Evolutionary conservation across 768 basidiomycete genomes (phyloP).

Genomic region (Russula virescens): DNA sequence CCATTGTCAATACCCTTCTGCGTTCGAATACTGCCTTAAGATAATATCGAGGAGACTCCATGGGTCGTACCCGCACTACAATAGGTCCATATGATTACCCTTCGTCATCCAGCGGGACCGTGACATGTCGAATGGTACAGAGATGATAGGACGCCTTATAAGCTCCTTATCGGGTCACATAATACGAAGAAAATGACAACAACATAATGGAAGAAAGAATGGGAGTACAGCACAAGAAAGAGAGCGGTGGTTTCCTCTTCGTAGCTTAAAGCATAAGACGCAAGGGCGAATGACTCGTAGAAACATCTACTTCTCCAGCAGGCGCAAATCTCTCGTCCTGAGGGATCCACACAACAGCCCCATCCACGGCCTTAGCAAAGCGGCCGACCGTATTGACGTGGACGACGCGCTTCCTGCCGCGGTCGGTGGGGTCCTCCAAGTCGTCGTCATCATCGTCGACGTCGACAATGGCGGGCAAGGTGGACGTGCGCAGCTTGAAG

Average conservation of each 20-base stretch:
- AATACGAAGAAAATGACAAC: background rate
- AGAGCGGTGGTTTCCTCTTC: background rate
- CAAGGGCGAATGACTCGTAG: slow-evolving; percentile 10
- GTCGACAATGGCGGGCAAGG: background rate
- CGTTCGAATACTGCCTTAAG: no score
- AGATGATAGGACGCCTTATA: background rate
- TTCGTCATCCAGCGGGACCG: background rate
- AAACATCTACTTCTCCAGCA: slow-evolving; percentile 2
- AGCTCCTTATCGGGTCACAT: background rate
- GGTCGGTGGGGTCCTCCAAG: slow-evolving; percentile 15
- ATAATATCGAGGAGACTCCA: background rate
- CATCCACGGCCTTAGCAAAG: background rate
- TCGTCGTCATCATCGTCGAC: slow-evolving; percentile 3
- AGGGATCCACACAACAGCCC: slow-evolving; percentile 3
- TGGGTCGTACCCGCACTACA: no score
- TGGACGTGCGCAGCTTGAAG: slow-evolving; percentile 3
- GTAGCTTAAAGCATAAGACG: background rate
- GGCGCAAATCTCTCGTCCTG: slow-evolving; percentile 2
- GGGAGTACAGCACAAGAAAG: no score
- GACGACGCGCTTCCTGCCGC: slow-evolving; percentile 11
- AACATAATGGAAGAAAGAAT: no score
- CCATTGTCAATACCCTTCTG: background rate
- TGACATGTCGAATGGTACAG: background rate
- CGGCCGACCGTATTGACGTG: slow-evolving; percentile 6
- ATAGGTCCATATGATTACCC: background rate